A percentile compares a stretch with the other conserved stretches of the same genome.
These are phyloP conservation scores for Russula brevipes DNA, from an alignment of 768 basidiomycete genomes.

Conservation along the genomic window DNA sequence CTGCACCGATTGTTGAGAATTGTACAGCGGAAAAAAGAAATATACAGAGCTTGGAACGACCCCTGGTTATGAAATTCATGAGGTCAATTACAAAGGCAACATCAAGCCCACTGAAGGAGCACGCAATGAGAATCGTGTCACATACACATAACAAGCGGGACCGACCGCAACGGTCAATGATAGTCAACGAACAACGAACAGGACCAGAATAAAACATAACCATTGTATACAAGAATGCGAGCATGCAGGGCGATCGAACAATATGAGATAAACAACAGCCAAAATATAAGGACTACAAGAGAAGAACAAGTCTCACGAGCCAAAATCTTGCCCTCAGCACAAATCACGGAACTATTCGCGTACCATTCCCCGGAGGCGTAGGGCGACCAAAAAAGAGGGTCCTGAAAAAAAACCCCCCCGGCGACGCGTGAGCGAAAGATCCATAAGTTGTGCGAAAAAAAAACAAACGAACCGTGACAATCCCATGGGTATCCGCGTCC, in stretches of 20 bases:
- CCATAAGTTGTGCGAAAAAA: background rate
- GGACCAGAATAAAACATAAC: background rate
- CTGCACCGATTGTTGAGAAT: background rate
- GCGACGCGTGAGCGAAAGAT: background rate
- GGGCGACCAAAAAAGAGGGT: conserved; percentile 5
- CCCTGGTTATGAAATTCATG: too few species aligned
- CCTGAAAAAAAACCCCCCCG: background rate
- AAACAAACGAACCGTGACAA: background rate
- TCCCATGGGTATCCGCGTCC: conserved; percentile 7
- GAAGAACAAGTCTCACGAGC: too few species aligned
- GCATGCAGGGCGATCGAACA: background rate
- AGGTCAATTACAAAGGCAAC: too few species aligned
- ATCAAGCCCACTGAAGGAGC: too few species aligned
- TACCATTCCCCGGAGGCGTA: background rate
- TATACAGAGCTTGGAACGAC: too few species aligned
- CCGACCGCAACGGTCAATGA: too few species aligned
- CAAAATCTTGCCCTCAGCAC: too few species aligned
- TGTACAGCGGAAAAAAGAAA: background rate
- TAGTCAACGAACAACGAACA: background rate
- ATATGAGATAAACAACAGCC: background rate
- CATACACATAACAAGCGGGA: too few species aligned
- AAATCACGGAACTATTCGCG: background rate
- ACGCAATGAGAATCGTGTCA: too few species aligned
- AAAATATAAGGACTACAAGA: too few species aligned
- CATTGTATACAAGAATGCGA: background rate